phyloP scores from a whole-genome alignment of 306 rosid species.

The Styphnolobium japonicum region DNA sequence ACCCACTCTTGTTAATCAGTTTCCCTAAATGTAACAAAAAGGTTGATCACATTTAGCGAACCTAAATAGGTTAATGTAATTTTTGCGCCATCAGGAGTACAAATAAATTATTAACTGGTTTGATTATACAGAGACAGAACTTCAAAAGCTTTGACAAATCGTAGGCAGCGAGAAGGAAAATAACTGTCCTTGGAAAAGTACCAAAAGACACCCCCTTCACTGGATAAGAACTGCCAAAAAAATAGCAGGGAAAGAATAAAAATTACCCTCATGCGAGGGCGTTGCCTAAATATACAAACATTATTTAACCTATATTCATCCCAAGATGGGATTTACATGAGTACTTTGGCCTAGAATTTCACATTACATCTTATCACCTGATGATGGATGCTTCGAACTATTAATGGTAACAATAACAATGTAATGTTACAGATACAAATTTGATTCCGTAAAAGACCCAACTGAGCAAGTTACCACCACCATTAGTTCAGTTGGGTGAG shows the following conservation, averaged over 20 bases:
- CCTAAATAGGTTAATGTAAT: no score
- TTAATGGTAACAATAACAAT: constrained; percentile 13
- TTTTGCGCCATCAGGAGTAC: no score
- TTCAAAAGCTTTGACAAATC: no score
- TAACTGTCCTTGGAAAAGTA: no score
- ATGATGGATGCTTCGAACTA: constrained; percentile 8
- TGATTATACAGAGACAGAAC: no score
- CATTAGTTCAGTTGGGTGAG: constrained; percentile 62
- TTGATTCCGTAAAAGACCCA: not conserved
- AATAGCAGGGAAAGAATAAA: not conserved
- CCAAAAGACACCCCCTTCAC: no score
- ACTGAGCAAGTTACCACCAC: not conserved
- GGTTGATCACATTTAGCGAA: no score
- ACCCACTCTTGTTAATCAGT: no score
- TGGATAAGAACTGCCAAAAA: no score
- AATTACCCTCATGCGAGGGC: not conserved
- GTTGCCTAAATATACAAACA: constrained; percentile 40
- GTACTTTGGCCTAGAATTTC: constrained; percentile 14
- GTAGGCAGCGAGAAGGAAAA: no score
- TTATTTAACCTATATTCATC: constrained; percentile 34
- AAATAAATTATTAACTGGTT: no score
- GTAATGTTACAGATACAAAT: constrained; percentile 49
- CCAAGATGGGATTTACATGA: constrained; percentile 67
- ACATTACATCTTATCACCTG: constrained; percentile 9
- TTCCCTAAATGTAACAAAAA: no score